phyloP scores from a whole-genome alignment of 2,329 filamentous ascomycete genomes.

The Venturia aucupariae region DNA sequence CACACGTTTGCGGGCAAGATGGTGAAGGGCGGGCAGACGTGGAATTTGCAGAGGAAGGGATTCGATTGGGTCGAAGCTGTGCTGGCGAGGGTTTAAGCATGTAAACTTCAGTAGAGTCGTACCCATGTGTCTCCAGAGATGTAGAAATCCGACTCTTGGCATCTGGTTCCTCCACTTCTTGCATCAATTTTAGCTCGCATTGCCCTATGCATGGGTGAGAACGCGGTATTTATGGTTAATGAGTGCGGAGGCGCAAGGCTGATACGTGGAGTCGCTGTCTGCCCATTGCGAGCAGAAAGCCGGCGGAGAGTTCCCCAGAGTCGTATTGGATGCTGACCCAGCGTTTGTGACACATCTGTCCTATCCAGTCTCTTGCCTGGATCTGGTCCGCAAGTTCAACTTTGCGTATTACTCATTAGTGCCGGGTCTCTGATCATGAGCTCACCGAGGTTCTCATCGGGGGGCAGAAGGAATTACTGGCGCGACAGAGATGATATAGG shows the following conservation, averaged over 20 bases:
- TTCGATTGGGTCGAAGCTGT: constrained; percentile 27
- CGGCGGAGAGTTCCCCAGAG: neutral
- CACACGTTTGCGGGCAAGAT: constrained; percentile 37
- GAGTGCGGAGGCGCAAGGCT: too few relatives aligned
- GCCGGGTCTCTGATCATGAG: too few relatives aligned
- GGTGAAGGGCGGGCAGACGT: constrained; percentile 27
- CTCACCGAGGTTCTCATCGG: neutral
- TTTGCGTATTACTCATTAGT: neutral
- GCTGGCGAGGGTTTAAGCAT: neutral
- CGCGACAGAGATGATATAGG: too few relatives aligned
- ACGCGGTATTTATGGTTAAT: too few relatives aligned
- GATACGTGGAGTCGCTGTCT: too few relatives aligned
- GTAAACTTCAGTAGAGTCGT: neutral
- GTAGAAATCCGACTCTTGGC: too few relatives aligned
- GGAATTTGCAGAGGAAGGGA: constrained; percentile 29
- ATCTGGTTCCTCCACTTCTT: too few relatives aligned
- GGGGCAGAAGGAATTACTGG: neutral
- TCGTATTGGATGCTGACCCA: neutral
- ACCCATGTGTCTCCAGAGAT: neutral
- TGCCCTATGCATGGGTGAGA: too few relatives aligned
- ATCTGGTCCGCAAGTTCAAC: neutral
- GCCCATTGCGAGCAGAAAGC: neutral
- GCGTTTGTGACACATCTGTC: neutral
- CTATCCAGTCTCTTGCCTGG: neutral
- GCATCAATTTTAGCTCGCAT: too few relatives aligned